A percentile compares a stretch with the other conserved stretches of the same genome.
Conservation (phyloP, 345 rosid genomes). For the Gossypium anomalum region DNA sequence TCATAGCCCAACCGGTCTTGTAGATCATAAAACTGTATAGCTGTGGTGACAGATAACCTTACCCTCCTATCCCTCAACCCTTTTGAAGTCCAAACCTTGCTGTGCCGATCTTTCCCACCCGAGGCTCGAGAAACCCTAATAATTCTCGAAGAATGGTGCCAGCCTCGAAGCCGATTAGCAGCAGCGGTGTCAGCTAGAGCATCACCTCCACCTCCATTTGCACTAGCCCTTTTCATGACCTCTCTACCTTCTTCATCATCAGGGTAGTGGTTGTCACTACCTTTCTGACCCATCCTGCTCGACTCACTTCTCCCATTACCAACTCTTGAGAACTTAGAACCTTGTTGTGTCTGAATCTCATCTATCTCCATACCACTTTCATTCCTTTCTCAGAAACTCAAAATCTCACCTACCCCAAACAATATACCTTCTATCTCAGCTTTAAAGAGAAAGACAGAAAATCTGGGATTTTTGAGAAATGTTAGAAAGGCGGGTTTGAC, state of each 20-base stretch:
- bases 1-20: slow-evolving; percentile 94
- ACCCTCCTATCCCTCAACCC: slow-evolving; percentile 91
- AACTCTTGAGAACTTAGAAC: slow-evolving; percentile 52
- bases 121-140: slow-evolving; percentile 96
- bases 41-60: slow-evolving; percentile 81
- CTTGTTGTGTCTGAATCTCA: slow-evolving; percentile 61
- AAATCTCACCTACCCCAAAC: slow-evolving; percentile 12
- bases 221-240: slow-evolving; percentile 34
- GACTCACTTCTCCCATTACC: slow-evolving; percentile 42
- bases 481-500: slow-evolving; percentile 34
- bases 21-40: slow-evolving; percentile 87
- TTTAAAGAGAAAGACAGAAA: slow-evolving; percentile 11
- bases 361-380: slow-evolving; percentile 85
- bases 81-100: slow-evolving; percentile 93
- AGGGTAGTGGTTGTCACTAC: slow-evolving; percentile 28
- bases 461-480: background rate
- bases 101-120: slow-evolving; percentile 97
- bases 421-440: background rate
- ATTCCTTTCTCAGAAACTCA: slow-evolving; percentile 42
- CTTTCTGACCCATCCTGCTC: slow-evolving; percentile 33
- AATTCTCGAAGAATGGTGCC: slow-evolving; percentile 77
- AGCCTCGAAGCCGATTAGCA: slow-evolving; percentile 45
- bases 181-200: slow-evolving; percentile 2
- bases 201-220: slow-evolving; percentile 22
- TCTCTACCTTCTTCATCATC: slow-evolving; percentile 54